phyloP scores from a whole-genome alignment of 441 rosid species.

The Theobroma grandiflorum region DNA sequence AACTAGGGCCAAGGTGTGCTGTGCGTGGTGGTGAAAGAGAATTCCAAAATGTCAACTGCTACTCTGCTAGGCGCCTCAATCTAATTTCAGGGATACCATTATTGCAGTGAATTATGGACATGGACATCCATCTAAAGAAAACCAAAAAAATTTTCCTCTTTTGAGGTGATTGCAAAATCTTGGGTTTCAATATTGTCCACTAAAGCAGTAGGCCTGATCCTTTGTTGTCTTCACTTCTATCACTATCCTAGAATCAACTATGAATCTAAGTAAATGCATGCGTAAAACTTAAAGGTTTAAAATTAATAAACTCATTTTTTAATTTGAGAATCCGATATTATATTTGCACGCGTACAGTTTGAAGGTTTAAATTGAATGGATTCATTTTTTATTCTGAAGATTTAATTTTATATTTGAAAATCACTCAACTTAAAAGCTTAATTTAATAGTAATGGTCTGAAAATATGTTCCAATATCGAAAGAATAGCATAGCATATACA shows the following conservation, averaged over 20 bases:
- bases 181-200: background rate
- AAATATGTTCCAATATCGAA: too few relatives aligned
- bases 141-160: background rate
- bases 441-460: too few relatives aligned
- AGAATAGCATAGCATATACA: too few relatives aligned
- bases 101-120: background rate
- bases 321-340: background rate
- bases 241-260: background rate
- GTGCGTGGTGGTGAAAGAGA: background rate
- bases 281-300: background rate
- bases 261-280: background rate
- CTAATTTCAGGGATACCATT: background rate
- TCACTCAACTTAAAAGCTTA: background rate
- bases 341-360: background rate
- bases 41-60: conserved; percentile 23
- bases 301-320: background rate
- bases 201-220: background rate
- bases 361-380: background rate
- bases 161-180: background rate
- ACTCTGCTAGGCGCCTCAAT: background rate
- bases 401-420: background rate
- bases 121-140: background rate
- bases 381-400: background rate
- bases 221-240: background rate
- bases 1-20: background rate